Conservation (phyloP, 2,329 filamentous ascomycete species). For the Fonsecaea erecta region DNA sequence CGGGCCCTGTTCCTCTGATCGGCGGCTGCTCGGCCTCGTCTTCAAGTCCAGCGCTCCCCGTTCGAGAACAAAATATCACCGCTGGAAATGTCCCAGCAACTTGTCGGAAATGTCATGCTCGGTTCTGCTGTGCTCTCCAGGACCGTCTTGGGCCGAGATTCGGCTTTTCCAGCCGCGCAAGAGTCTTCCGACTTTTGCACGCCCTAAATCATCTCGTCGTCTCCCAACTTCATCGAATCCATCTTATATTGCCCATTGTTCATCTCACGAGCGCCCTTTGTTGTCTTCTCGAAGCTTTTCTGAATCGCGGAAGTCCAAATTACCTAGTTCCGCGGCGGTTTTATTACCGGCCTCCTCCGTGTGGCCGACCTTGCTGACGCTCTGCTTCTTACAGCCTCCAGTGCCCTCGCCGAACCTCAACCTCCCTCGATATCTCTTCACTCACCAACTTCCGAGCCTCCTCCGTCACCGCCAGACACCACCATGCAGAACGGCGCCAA, state of each 20-base stretch:
- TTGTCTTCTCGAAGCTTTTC: constrained; percentile 15
- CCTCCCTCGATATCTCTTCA: constrained; percentile 29
- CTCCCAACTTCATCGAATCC: constrained; percentile 30
- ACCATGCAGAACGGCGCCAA: constrained; percentile 50
- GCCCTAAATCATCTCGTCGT: constrained; percentile 31
- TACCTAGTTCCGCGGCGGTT: constrained; percentile 10
- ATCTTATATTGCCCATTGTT: constrained; percentile 32
- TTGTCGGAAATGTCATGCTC: neutral
- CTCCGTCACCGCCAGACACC: constrained; percentile 60
- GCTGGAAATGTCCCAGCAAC: neutral
- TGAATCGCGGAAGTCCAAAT: constrained; percentile 30
- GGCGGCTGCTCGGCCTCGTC: constrained; percentile 31
- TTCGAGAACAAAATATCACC: constrained; percentile 17
- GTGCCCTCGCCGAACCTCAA: constrained; percentile 29
- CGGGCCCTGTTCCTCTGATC: constrained; percentile 4
- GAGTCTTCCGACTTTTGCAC: constrained; percentile 16
- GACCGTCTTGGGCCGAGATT: constrained; percentile 5
- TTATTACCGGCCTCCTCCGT: constrained; percentile 11
- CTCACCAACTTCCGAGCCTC: constrained; percentile 66
- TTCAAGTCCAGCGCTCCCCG: constrained; percentile 10
- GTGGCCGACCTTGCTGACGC: constrained; percentile 38
- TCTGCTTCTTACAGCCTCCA: constrained; percentile 32
- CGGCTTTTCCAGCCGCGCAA: constrained; percentile 4
- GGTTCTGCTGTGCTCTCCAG: constrained; percentile 8
- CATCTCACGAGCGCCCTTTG: constrained; percentile 23